A percentile compares a stretch with the other conserved stretches of the same genome.
phyloP scores from a whole-genome alignment of 1,139 yeast species.

The Taphrina communis region DNA sequence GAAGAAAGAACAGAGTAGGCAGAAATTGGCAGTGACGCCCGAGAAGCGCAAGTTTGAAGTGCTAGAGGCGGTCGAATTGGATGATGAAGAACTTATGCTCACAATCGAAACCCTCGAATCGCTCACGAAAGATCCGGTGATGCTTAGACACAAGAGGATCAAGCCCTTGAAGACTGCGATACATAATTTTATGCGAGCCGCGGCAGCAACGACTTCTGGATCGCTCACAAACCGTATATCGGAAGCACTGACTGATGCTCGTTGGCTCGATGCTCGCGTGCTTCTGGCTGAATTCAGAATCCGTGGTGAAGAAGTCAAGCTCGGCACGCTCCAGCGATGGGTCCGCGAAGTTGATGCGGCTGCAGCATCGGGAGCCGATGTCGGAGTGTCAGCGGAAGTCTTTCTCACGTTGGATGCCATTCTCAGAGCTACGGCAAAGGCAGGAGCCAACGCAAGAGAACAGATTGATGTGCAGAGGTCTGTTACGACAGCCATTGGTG shows the following conservation, averaged over 20 bases:
- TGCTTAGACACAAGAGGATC: slow-evolving; percentile 17
- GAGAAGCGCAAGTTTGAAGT: slow-evolving; percentile 18
- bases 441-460: background rate
- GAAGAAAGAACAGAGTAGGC: slow-evolving; percentile 1
- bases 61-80: slow-evolving; percentile 1
- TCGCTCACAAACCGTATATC: slow-evolving; percentile 36
- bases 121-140: slow-evolving; percentile 15
- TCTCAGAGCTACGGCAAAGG: slow-evolving; percentile 29
- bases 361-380: slow-evolving; percentile 23
- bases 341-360: slow-evolving; percentile 39
- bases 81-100: slow-evolving; percentile 31
- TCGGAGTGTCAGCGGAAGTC: slow-evolving; percentile 26
- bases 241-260: slow-evolving; percentile 32
- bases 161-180: slow-evolving; percentile 36
- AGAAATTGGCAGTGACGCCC: background rate
- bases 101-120: slow-evolving; percentile 33
- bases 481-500: background rate
- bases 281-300: slow-evolving; percentile 37
- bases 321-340: slow-evolving; percentile 40
- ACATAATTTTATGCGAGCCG: slow-evolving; percentile 14
- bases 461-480: background rate
- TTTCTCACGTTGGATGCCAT: slow-evolving; percentile 32
- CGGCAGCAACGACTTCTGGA: slow-evolving; percentile 8
- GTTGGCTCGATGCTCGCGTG: slow-evolving; percentile 39
- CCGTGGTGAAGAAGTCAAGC: slow-evolving; percentile 29